Conservation (phyloP, 1,284 basidiomycete genomes). For the Coriolopsis trogii region DNA sequence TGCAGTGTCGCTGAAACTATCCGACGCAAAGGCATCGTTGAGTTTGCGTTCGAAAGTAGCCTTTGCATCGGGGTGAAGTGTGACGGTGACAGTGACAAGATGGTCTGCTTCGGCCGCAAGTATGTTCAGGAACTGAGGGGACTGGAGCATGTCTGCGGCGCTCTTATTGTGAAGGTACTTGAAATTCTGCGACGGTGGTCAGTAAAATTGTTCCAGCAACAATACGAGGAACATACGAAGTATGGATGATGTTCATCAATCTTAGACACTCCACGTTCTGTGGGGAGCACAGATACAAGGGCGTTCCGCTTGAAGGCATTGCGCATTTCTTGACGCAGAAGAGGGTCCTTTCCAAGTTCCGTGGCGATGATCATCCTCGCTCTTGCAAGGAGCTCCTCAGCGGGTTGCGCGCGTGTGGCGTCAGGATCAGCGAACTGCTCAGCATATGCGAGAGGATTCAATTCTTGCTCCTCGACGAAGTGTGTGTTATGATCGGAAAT, state of each 20-base stretch:
- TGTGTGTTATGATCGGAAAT: conserved; percentile 57
- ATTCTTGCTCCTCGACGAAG: conserved; percentile 79
- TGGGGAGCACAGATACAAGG: conserved; percentile 84
- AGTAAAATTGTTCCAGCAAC: neutral
- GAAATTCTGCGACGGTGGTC: conserved; percentile 68
- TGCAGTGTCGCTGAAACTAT: conserved; percentile 84
- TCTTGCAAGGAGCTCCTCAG: conserved; percentile 69
- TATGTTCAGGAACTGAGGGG: conserved; percentile 89
- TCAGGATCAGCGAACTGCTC: conserved; percentile 80
- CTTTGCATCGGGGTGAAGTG: conserved; percentile 65
- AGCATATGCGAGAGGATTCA: conserved; percentile 72
- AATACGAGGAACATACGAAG: conserved; percentile 54
- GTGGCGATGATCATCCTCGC: conserved; percentile 88
- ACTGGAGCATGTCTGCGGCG: conserved; percentile 70
- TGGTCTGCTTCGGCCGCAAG: conserved; percentile 90
- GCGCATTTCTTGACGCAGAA: conserved; percentile 83
- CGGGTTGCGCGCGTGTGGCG: conserved; percentile 52
- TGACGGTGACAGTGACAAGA: conserved; percentile 80
- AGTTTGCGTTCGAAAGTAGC: conserved; percentile 73
- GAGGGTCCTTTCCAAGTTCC: conserved; percentile 93
- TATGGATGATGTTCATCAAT: conserved; percentile 92
- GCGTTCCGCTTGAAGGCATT: conserved; percentile 80
- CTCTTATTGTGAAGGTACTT: conserved; percentile 92
- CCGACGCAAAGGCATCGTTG: conserved; percentile 84
- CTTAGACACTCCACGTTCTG: conserved; percentile 88